Percentiles rank a stretch among this genome's conserved stretches.
phyloP scores from a whole-genome alignment of 1,284 basidiomycete species.

The Malassezia sp. region DNA sequence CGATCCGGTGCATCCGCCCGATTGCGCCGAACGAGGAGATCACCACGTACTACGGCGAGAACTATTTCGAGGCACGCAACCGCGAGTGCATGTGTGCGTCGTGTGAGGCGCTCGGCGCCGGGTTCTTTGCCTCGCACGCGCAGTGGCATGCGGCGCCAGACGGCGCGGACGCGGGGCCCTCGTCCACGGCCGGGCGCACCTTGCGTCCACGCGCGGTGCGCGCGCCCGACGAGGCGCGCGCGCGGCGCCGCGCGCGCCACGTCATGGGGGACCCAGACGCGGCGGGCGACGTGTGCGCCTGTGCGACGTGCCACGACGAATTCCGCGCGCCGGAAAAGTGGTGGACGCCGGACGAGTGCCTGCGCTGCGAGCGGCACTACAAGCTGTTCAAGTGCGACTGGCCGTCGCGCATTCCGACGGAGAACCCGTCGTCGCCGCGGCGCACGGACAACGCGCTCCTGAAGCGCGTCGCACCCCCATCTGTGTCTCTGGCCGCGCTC shows the following conservation, averaged over 20 bases:
- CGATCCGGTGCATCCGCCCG: conserved; percentile 69
- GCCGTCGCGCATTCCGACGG: conserved; percentile 22
- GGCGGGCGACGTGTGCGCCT: conserved; percentile 27
- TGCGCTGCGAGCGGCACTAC: conserved; percentile 43
- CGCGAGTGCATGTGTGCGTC: conserved; percentile 77
- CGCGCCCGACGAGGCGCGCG: background rate
- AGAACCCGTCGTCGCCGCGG: conserved; percentile 14
- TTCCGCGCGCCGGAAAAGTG: conserved; percentile 43
- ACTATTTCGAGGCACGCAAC: conserved; percentile 69
- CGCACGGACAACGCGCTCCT: conserved; percentile 5
- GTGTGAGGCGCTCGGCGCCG: conserved; percentile 64
- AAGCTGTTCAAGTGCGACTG: conserved; percentile 44
- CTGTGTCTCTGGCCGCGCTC: background rate
- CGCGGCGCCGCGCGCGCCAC: background rate
- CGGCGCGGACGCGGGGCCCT: background rate
- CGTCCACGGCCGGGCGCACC: background rate
- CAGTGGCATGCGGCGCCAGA: background rate
- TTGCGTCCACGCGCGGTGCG: background rate
- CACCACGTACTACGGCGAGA: conserved; percentile 51
- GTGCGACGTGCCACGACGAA: conserved; percentile 34
- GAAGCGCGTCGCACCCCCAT: background rate
- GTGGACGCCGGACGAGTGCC: conserved; percentile 45
- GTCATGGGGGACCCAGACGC: conserved; percentile 26
- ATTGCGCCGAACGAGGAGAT: conserved; percentile 74
- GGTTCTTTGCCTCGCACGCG: conserved; percentile 48